phyloP scores from a whole-genome alignment of 2,329 filamentous ascomycete genomes.

The Aspergillus quadrilineatus region DNA sequence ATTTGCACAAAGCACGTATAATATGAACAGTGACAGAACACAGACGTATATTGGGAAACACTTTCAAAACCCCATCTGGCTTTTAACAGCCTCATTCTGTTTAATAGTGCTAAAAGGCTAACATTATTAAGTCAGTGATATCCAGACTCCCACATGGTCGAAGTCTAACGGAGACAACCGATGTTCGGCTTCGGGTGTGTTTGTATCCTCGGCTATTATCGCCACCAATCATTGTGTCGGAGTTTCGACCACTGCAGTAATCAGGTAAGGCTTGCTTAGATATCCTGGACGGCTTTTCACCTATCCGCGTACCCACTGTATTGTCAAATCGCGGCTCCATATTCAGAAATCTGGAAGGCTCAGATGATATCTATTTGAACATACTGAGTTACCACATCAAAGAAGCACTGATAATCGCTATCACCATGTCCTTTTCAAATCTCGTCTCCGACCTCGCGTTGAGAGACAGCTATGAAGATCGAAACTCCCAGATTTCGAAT shows the following conservation, averaged over 20 bases:
- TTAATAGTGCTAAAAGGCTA: no score
- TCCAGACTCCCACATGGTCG: no score
- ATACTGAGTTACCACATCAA: not conserved
- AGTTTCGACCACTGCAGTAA: not conserved
- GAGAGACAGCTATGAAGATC: constrained; percentile 45
- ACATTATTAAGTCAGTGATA: no score
- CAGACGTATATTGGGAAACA: no score
- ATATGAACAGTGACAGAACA: no score
- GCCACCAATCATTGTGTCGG: not conserved
- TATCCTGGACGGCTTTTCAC: not conserved
- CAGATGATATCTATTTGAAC: no score
- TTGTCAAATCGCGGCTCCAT: not conserved
- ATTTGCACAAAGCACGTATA: no score
- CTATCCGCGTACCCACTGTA: not conserved
- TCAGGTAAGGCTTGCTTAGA: not conserved
- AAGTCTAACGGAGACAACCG: no score
- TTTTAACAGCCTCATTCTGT: no score
- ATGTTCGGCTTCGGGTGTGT: no score
- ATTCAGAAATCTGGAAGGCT: not conserved
- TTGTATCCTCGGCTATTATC: not conserved
- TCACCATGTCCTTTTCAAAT: constrained; percentile 50
- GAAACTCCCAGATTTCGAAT: constrained; percentile 44
- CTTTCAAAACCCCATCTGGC: no score
- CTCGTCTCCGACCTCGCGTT: constrained; percentile 52
- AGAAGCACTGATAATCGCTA: not conserved